phyloP scores from a whole-genome alignment of 2,329 filamentous ascomycete species.

The Botrytis sinoallii region DNA sequence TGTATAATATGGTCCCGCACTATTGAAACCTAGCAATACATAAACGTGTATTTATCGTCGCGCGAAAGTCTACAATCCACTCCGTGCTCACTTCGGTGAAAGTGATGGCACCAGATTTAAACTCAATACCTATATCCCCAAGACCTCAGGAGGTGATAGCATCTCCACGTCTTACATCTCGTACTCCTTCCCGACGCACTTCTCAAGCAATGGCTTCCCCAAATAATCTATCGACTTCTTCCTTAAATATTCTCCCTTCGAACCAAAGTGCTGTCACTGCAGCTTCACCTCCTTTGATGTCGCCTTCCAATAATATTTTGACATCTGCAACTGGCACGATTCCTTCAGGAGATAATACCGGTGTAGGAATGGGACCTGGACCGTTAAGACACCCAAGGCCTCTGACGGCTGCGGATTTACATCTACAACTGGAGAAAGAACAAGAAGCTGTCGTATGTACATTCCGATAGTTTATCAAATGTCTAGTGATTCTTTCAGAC shows the following conservation, averaged over 20 bases:
- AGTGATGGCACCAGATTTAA: slow-evolving; percentile 39
- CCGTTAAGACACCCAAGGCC: slow-evolving; percentile 84
- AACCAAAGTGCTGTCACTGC: slow-evolving; percentile 36
- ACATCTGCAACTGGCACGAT: slow-evolving; percentile 12
- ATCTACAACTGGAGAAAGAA: slow-evolving; percentile 88
- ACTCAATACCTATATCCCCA: slow-evolving; percentile 37
- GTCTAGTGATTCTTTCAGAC: not conserved
- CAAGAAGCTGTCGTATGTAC: slow-evolving; percentile 84
- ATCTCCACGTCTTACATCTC: slow-evolving; percentile 32
- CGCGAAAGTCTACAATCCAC: not conserved
- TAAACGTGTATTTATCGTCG: not conserved
- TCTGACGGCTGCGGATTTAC: slow-evolving; percentile 83
- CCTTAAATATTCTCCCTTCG: slow-evolving; percentile 55
- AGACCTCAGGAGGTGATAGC: slow-evolving; percentile 29
- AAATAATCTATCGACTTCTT: slow-evolving; percentile 66
- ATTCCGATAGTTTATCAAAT: not conserved
- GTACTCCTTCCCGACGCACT: slow-evolving; percentile 32
- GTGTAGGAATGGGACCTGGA: slow-evolving; percentile 57
- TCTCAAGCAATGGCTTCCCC: slow-evolving; percentile 33
- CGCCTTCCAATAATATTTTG: slow-evolving; percentile 27
- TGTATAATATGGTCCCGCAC: slow-evolving; percentile 2
- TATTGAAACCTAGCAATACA: slow-evolving; percentile 7
- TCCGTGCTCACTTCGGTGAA: not conserved
- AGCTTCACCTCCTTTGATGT: slow-evolving; percentile 29
- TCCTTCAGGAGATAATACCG: slow-evolving; percentile 40